phyloP scores from a whole-genome alignment of 352 stramenopile species.

The Phytophthora litchii region DNA sequence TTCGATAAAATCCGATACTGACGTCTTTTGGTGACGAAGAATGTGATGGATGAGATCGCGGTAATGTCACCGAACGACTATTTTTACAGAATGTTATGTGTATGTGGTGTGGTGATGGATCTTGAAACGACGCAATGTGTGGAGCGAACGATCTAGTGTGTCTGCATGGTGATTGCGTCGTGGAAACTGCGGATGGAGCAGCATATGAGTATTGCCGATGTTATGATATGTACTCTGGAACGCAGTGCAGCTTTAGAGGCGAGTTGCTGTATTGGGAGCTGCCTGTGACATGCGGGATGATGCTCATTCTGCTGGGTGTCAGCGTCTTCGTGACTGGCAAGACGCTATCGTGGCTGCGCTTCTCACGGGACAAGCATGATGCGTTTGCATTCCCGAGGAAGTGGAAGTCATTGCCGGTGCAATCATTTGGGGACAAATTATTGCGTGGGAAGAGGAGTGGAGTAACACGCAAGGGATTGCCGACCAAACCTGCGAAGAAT shows the following conservation, averaged over 20 bases:
- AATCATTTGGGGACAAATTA: slow-evolving; percentile 10
- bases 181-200: slow-evolving; percentile 16
- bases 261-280: slow-evolving; percentile 60
- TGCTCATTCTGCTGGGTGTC: slow-evolving; percentile 47
- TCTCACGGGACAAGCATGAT: slow-evolving; percentile 36
- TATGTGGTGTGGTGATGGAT: background rate
- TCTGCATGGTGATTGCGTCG: slow-evolving; percentile 56
- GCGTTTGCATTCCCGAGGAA: slow-evolving; percentile 56
- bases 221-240: slow-evolving; percentile 50
- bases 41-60: slow-evolving; percentile 27
- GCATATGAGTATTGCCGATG: slow-evolving; percentile 44
- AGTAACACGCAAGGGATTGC: slow-evolving; percentile 35
- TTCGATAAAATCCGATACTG: slow-evolving; percentile 2
- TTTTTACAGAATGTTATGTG: background rate
- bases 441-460: slow-evolving; percentile 45
- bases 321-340: slow-evolving; percentile 36
- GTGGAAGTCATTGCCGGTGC: slow-evolving; percentile 9
- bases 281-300: slow-evolving; percentile 41
- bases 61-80: slow-evolving; percentile 15
- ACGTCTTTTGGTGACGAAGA: slow-evolving; percentile 12
- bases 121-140: slow-evolving; percentile 48
- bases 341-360: slow-evolving; percentile 38
- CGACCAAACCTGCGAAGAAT: slow-evolving; percentile 24
- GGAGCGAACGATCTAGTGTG: slow-evolving; percentile 41
- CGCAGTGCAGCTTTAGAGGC: slow-evolving; percentile 49